Conservation (phyloP, 2,329 filamentous ascomycete genomes). For the Hypomyces perniciosus region DNA sequence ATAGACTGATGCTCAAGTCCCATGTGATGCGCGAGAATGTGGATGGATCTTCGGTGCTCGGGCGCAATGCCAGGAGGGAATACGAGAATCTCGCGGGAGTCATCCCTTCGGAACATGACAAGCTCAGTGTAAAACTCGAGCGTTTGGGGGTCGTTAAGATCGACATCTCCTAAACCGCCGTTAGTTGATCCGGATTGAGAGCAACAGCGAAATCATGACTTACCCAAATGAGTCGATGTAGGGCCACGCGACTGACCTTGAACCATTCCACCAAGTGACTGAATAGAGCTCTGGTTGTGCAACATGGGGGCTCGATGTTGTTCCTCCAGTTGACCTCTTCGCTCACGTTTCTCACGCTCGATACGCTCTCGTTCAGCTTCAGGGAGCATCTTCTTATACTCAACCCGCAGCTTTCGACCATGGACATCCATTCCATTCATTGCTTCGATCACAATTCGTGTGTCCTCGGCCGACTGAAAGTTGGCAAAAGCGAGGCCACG, state of each 20-base stretch:
- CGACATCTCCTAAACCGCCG: conserved; percentile 54
- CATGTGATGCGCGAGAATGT: conserved; percentile 94
- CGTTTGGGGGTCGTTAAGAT: conserved; percentile 85
- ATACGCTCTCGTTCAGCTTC: conserved; percentile 91
- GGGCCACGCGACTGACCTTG: conserved; percentile 51
- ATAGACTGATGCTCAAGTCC: conserved; percentile 85
- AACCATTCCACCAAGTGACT: conserved; percentile 63
- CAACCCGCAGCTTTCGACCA: conserved; percentile 87
- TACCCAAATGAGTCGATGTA: conserved; percentile 38
- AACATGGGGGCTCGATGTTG: conserved; percentile 78
- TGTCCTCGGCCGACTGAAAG: conserved; percentile 93
- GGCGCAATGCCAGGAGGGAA: conserved; percentile 79
- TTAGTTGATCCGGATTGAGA: conserved; percentile 11
- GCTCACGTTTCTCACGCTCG: conserved; percentile 93
- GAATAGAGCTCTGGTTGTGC: conserved; percentile 80
- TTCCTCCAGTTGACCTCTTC: conserved; percentile 91
- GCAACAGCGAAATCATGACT: not conserved
- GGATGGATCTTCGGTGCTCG: conserved; percentile 80
- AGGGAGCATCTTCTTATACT: conserved; percentile 99
- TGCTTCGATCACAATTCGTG: conserved; percentile 80
- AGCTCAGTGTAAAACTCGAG: conserved; percentile 88
- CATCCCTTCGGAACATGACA: conserved; percentile 79
- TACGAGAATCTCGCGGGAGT: conserved; percentile 69
- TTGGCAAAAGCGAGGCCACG: conserved; percentile 94
- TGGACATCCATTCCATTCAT: conserved; percentile 96